Conservation (phyloP, 2,329 filamentous ascomycete species). For the Claviceps quebecensis region DNA sequence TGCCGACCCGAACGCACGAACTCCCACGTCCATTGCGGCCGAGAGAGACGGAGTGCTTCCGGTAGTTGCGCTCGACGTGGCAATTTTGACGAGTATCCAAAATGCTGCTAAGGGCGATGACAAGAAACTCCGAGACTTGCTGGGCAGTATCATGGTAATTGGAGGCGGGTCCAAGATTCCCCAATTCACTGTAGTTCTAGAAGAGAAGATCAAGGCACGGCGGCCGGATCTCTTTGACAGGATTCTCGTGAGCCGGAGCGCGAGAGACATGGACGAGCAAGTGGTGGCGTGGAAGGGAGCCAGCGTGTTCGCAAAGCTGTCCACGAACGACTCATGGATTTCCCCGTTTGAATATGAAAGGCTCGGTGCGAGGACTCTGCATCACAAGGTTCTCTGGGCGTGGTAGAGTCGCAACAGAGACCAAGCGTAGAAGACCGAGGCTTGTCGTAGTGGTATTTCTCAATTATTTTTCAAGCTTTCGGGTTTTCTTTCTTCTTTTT, state of each 20-base stretch:
- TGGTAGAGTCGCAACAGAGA: conserved; percentile 25
- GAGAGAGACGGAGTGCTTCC: conserved; percentile 73
- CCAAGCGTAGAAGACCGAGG: neutral
- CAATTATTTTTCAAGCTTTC: too few species aligned
- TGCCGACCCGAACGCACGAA: conserved; percentile 37
- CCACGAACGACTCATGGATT: conserved; percentile 93
- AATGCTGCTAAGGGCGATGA: conserved; percentile 82
- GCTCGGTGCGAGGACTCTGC: conserved; percentile 65
- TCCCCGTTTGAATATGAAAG: conserved; percentile 77
- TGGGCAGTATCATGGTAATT: conserved; percentile 81
- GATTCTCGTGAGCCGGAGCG: conserved; percentile 54
- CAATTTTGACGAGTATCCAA: conserved; percentile 78
- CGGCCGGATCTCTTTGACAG: conserved; percentile 45
- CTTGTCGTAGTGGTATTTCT: neutral
- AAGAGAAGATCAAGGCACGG: conserved; percentile 62
- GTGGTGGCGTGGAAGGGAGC: conserved; percentile 98
- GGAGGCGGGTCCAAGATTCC: conserved; percentile 73
- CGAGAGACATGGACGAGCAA: conserved; percentile 88
- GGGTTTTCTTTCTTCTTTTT: neutral
- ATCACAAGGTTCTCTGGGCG: conserved; percentile 62
- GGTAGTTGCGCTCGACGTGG: conserved; percentile 69
- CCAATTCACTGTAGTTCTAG: conserved; percentile 67
- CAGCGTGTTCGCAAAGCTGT: conserved; percentile 85
- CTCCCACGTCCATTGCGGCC: conserved; percentile 39
- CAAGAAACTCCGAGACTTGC: conserved; percentile 80